phyloP scores from a whole-genome alignment of 2,329 filamentous ascomycete genomes.

The Cadophora sp. region DNA sequence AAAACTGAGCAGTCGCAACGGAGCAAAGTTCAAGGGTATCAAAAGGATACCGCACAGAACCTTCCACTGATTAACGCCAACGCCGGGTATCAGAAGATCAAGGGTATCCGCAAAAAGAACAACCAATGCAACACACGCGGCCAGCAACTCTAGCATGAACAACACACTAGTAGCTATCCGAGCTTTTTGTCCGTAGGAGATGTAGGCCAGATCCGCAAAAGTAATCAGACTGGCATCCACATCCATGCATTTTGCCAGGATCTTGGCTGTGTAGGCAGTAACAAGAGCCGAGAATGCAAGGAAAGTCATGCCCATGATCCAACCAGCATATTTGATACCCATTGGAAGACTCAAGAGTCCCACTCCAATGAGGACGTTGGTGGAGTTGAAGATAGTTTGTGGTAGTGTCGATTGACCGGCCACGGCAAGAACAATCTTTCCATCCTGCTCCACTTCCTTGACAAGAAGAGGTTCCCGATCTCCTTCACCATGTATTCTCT shows the following conservation, averaged over 20 bases:
- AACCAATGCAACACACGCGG: conserved; percentile 86
- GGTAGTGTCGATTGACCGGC: conserved; percentile 95
- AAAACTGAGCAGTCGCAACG: conserved; percentile 83
- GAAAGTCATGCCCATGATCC: conserved; percentile 81
- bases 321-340: conserved; percentile 85
- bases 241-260: conserved; percentile 88
- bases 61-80: conserved; percentile 80
- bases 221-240: conserved; percentile 86
- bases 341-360: conserved; percentile 88
- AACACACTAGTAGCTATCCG: conserved; percentile 83
- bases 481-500: conserved; percentile 56
- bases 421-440: conserved; percentile 82
- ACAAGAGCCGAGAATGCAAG: conserved; percentile 75
- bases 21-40: conserved; percentile 83
- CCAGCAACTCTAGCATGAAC: conserved; percentile 87
- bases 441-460: conserved; percentile 87
- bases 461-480: conserved; percentile 81
- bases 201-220: conserved; percentile 91
- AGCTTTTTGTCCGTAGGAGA: conserved; percentile 85
- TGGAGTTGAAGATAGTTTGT: conserved; percentile 96
- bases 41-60: conserved; percentile 80
- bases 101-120: conserved; percentile 95
- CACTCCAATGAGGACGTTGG: conserved; percentile 81
- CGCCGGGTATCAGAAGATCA: conserved; percentile 75
- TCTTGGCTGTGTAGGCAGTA: conserved; percentile 84